Evolutionary conservation across 1,139 yeast genomes (phyloP), one percentile per base, ranked within the genome.

Genomic region (Hyphopichia fennica): DNA sequence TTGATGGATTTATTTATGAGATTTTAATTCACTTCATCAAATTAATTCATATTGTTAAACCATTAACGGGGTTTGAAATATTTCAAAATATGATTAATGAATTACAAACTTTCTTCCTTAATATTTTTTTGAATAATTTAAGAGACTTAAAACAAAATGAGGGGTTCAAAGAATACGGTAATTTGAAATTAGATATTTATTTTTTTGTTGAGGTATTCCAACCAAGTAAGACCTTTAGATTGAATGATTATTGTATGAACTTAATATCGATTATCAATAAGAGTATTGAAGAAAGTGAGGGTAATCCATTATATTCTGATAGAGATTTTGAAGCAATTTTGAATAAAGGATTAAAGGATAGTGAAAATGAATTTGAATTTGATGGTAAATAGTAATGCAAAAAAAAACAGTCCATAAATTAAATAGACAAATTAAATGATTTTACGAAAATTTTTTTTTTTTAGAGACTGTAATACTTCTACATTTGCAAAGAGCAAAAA

Each of bases 201-300:
- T 73, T 72, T 42, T 65, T 72, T 44, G 63, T 64, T 47, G 72
- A 69, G 44, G 62, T 72, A 0, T 73, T 73, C 47, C 77, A 72
- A 42, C 55, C 61, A 6, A 68, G 75, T 4, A 54, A 58, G 23
- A 48, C 63, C 2, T 60, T 72, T 41, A 60, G 60, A 42, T 60
- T 73, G 39, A 69, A 69, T 43, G 76, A 71, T 34, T 57, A 60
- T 39, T 60, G 68, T 16, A 61, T 66, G 52, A 69, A 66, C 38
- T 53, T 68, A 20, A 63, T 69, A 34, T 69, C 70, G 27, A 54
- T 70, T 4, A 53, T 67, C 17, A 52, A 70, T 40, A 62, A 64
- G 25, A 53, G 62, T 11, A 59, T 69, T n/a, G 61, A 62, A 17
- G 67, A 63, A 34, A 57, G 60, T 37, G 57, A 56, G 22, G 52